A percentile compares a stretch with the other conserved stretches of the same genome.
phyloP scores from a whole-genome alignment of 2,329 filamentous ascomycete genomes.

The Diaporthe batatas region DNA sequence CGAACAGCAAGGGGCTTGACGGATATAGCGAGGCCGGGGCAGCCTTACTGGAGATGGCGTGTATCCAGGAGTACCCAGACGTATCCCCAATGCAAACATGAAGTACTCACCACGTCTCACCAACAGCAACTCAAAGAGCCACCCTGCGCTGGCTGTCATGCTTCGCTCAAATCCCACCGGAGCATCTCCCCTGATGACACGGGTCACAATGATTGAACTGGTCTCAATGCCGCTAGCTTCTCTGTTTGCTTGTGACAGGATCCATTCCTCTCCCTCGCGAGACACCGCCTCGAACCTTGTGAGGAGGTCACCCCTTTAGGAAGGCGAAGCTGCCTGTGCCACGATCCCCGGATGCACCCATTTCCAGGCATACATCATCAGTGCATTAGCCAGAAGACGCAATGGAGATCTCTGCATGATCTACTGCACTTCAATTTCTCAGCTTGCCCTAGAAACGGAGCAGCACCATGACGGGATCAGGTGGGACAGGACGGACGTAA shows the following conservation, averaged over 20 bases:
- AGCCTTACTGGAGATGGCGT: neutral
- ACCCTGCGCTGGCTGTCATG: neutral
- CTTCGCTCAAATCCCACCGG: neutral
- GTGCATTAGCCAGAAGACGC: slow-evolving; percentile 35
- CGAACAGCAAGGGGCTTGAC: neutral
- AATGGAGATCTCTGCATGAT: slow-evolving; percentile 34
- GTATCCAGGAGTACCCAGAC: neutral
- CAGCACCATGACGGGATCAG: slow-evolving; percentile 3
- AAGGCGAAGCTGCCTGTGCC: slow-evolving; percentile 3
- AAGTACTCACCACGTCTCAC: neutral
- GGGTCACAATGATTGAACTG: neutral
- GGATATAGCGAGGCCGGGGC: neutral
- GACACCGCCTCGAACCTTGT: neutral
- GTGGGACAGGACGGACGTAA: slow-evolving; percentile 1
- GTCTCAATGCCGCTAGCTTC: slow-evolving; percentile 1
- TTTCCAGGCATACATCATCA: slow-evolving; percentile 21
- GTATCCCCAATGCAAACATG: neutral
- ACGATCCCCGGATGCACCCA: slow-evolving; percentile 17
- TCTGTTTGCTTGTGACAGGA: neutral
- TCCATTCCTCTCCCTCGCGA: neutral
- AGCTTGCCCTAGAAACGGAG: slow-evolving; percentile 2
- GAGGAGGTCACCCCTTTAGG: neutral
- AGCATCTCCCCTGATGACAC: neutral
- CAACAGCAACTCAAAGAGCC: neutral
- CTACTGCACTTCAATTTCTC: slow-evolving; percentile 31